Conservation (phyloP, 2,329 filamentous ascomycete genomes). For the Venturiaceae sp. region DNA sequence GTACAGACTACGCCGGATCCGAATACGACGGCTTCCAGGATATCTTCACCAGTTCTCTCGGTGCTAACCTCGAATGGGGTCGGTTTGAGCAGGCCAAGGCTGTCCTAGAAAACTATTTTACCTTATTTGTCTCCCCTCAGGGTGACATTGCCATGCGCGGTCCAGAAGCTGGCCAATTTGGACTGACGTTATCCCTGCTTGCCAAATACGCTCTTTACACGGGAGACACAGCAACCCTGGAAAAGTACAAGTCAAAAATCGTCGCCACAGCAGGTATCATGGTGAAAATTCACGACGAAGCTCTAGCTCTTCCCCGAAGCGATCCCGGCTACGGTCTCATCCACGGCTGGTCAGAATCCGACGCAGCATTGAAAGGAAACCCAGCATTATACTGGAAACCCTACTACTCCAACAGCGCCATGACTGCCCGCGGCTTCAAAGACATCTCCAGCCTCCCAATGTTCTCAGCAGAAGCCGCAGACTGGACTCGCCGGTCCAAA, state of each 20-base stretch:
- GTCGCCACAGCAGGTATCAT: constrained; percentile 4
- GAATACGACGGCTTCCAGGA: constrained; percentile 8
- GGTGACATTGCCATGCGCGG: constrained; percentile 8
- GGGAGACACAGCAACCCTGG: neutral
- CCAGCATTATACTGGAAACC: constrained; percentile 6
- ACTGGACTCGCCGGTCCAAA: constrained; percentile 1
- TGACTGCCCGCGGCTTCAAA: constrained; percentile 3
- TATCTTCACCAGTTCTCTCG: constrained; percentile 1
- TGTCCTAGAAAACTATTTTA: constrained; percentile 8
- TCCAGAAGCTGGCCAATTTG: constrained; percentile 4
- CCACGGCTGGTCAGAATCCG: constrained; percentile 6
- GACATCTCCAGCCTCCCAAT: constrained; percentile 2
- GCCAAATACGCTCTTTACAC: constrained; percentile 8
- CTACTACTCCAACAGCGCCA: constrained; percentile 6
- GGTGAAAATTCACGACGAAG: constrained; percentile 4
- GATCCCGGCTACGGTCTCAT: constrained; percentile 6
- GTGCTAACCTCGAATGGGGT: constrained; percentile 4
- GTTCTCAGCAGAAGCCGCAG: neutral
- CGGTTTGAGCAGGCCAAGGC: constrained; percentile 6
- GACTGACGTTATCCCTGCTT: constrained; percentile 6
- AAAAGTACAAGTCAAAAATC: constrained; percentile 7
- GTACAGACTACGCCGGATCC: neutral
- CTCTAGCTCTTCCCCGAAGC: constrained; percentile 2
- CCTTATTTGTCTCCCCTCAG: constrained; percentile 2
- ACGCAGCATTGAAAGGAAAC: constrained; percentile 4